Conservation (phyloP, 2,329 filamentous ascomycete species). For the Elsinoe australis region DNA sequence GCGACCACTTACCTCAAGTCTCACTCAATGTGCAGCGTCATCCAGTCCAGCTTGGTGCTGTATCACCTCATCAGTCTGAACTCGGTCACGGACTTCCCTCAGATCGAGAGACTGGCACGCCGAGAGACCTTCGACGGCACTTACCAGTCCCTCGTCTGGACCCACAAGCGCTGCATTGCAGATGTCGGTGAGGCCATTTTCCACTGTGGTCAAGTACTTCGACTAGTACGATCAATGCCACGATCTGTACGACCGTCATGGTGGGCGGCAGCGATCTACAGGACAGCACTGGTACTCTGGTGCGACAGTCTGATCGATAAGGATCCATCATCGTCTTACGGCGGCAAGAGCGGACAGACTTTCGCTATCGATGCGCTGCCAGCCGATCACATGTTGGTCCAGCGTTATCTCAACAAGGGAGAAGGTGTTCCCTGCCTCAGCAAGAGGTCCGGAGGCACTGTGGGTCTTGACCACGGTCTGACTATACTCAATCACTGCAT, state of each 20-base stretch:
- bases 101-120: conserved; percentile 59
- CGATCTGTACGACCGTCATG: conserved; percentile 55
- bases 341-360: conserved; percentile 32
- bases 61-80: conserved; percentile 66
- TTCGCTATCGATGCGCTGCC: conserved; percentile 47
- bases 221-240: conserved; percentile 54
- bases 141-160: conserved; percentile 47
- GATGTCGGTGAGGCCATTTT: conserved; percentile 57
- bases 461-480: conserved; percentile 42
- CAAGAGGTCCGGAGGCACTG: conserved; percentile 42
- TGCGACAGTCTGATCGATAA: conserved; percentile 51
- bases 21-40: conserved; percentile 52
- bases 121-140: conserved; percentile 51
- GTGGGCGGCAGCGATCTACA: conserved; percentile 65
- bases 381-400: conserved; percentile 45
- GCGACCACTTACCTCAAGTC: conserved; percentile 49
- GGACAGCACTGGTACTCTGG: conserved; percentile 58
- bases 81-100: conserved; percentile 58
- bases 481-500: conserved; percentile 46
- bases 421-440: conserved; percentile 48
- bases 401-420: conserved; percentile 46
- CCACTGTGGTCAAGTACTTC: conserved; percentile 60
- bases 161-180: conserved; percentile 56
- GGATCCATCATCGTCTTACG: conserved; percentile 35
- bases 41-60: conserved; percentile 58